Percentiles rank a stretch among this genome's conserved stretches.
Evolutionary conservation across 2,329 filamentous ascomycete species (phyloP).

Genomic region (Xylariaceae sp.): DNA sequence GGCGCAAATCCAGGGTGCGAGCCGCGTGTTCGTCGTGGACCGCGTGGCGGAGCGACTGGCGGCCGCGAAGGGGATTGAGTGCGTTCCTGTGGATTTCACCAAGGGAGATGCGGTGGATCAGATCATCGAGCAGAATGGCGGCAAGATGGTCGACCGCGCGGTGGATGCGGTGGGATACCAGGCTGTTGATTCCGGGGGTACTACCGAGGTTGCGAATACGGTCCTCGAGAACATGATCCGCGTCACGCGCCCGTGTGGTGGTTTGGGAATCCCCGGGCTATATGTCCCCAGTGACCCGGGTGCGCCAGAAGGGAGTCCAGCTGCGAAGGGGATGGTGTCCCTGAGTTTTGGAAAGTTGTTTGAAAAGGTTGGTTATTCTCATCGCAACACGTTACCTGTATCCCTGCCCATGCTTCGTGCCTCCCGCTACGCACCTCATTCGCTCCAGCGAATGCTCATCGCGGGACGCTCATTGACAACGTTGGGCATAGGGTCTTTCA

Average conservation of each 20-base stretch:
- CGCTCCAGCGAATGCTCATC: no score
- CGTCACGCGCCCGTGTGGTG: conserved; percentile 4
- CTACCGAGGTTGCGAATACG: conserved; percentile 1
- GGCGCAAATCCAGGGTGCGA: conserved; percentile 28
- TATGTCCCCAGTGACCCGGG: conserved; percentile 2
- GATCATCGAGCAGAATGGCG: conserved; percentile 23
- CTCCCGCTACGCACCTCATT: no score
- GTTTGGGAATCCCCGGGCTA: conserved; percentile 3
- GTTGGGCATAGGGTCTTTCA: conserved; percentile 5
- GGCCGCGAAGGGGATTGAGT: conserved; percentile 25
- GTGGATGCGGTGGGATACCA: conserved; percentile 23
- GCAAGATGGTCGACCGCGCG: conserved; percentile 13
- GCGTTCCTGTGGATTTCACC: conserved; percentile 30
- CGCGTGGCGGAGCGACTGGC: conserved; percentile 20
- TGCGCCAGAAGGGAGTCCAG: conserved; percentile 1
- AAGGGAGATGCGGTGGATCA: conserved; percentile 23
- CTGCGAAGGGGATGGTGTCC: conserved; percentile 4
- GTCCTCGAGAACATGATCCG: background rate
- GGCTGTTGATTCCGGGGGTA: conserved; percentile 5
- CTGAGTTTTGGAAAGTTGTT: conserved; percentile 6
- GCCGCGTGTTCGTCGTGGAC: conserved; percentile 29
- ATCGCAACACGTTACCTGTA: background rate
- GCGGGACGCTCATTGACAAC: no score
- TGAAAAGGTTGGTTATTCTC: conserved; percentile 2
- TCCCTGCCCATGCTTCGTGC: no score